phyloP scores from a whole-genome alignment of 306 rosid species.

The Purshia tridentata region DNA sequence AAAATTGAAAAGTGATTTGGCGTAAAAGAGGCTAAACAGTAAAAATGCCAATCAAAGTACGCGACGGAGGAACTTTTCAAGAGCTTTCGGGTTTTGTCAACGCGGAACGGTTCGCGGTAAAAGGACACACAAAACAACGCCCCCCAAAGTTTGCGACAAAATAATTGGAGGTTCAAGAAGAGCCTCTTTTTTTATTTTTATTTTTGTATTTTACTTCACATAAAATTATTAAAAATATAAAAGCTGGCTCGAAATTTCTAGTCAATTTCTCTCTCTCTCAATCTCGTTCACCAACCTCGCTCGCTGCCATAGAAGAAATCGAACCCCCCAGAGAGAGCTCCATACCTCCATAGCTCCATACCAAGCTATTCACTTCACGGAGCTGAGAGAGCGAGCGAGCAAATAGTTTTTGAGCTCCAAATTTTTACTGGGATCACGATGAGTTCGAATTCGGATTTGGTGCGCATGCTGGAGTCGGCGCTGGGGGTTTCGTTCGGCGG shows the following conservation, averaged over 20 bases:
- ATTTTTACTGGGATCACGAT: constrained; percentile 37
- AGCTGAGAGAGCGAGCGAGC: neutral
- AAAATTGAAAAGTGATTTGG: too few species aligned
- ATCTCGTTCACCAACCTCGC: constrained; percentile 6
- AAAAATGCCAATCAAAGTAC: too few species aligned
- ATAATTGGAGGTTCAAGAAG: neutral
- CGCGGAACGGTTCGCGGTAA: neutral
- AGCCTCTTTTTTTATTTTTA: neutral
- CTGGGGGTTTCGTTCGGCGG: constrained; percentile 69
- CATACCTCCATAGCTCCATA: neutral
- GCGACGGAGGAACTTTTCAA: neutral
- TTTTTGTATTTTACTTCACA: neutral
- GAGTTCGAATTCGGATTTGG: constrained; percentile 59
- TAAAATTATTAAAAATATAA: neutral
- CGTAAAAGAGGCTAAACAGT: too few species aligned
- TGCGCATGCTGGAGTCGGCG: constrained; percentile 50
- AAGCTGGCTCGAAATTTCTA: neutral
- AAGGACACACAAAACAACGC: neutral
- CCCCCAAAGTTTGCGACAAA: neutral
- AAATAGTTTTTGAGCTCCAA: constrained; percentile 20
- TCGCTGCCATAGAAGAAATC: neutral
- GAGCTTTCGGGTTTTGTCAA: neutral
- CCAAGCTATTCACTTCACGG: constrained; percentile 5
- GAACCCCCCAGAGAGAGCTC: constrained; percentile 13
- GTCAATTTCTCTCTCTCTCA: constrained; percentile 24